Conservation (phyloP, 768 basidiomycete genomes). For the Amanita exitialis region DNA sequence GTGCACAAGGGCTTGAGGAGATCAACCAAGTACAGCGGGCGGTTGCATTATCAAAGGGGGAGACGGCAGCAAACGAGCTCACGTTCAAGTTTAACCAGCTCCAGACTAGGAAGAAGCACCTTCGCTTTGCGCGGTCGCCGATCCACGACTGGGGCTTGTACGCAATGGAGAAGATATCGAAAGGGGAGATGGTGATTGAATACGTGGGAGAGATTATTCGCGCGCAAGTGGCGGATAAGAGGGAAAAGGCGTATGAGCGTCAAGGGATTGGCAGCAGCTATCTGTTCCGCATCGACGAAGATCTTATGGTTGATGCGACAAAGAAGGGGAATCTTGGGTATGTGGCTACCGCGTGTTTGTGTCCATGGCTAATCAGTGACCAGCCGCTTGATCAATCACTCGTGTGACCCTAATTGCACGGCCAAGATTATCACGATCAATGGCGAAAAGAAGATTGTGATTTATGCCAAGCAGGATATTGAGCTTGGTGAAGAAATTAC, state of each 20-base stretch:
- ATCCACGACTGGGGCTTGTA: slow-evolving; percentile 99
- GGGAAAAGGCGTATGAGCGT: slow-evolving; percentile 94
- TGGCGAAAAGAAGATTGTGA: slow-evolving; percentile 96
- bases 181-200: slow-evolving; percentile 98
- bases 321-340: slow-evolving; percentile 99
- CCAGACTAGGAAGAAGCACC: slow-evolving; percentile 94
- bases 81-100: slow-evolving; percentile 98
- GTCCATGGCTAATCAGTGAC: slow-evolving; percentile 7
- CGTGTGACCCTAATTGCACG: slow-evolving; percentile 90
- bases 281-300: slow-evolving; percentile 95
- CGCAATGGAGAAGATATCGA: slow-evolving; percentile 90
- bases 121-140: slow-evolving; percentile 88
- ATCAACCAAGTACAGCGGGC: slow-evolving; percentile 85
- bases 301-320: slow-evolving; percentile 96
- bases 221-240: slow-evolving; percentile 90
- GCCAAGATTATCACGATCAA: slow-evolving; percentile 89
- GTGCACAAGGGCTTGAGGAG: slow-evolving; percentile 89
- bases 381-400: slow-evolving; percentile 97
- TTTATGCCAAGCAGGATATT: slow-evolving; percentile 95
- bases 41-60: slow-evolving; percentile 66
- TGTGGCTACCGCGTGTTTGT: slow-evolving; percentile 21
- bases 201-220: slow-evolving; percentile 98
- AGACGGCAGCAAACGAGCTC: slow-evolving; percentile 58
- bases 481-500: slow-evolving; percentile 97
- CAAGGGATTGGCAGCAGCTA: slow-evolving; percentile 98